Evolutionary conservation across 2,329 filamentous ascomycete genomes (phyloP).

Genomic region (Cordyceps farinosa): DNA sequence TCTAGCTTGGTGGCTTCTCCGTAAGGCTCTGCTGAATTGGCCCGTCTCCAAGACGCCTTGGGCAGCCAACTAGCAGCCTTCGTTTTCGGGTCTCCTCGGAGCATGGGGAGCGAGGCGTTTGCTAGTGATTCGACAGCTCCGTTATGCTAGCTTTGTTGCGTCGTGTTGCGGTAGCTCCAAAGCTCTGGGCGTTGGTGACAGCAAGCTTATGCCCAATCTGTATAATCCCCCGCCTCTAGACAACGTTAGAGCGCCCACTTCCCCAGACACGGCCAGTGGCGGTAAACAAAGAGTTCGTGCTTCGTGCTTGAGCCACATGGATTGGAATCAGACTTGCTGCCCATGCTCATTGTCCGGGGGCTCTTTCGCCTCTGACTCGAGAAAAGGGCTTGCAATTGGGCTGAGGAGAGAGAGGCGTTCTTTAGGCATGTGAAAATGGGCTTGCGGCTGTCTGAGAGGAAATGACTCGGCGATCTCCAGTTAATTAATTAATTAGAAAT

Average conservation of each 20-base stretch:
- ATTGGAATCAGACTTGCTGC: not conserved
- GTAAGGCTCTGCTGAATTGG: not conserved
- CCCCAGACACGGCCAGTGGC: conserved; percentile 3
- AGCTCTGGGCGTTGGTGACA: not conserved
- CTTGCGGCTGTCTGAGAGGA: not conserved
- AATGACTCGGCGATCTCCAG: not conserved
- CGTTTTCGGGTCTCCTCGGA: not conserved
- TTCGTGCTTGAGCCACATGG: not conserved
- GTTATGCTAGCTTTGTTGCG: not conserved
- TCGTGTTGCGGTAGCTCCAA: not conserved
- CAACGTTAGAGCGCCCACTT: not conserved
- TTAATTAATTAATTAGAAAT: not conserved
- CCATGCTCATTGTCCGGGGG: too few species aligned
- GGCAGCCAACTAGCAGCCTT: not conserved
- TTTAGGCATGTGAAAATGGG: not conserved
- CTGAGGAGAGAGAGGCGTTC: not conserved
- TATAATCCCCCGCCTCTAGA: conserved; percentile 7
- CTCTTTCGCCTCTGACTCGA: not conserved
- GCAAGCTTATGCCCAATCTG: conserved; percentile 4
- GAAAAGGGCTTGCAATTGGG: not conserved
- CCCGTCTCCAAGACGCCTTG: not conserved
- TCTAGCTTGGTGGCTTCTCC: not conserved
- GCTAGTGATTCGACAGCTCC: not conserved
- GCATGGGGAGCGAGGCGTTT: not conserved
- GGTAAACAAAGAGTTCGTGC: not conserved